Conservation (phyloP, 2,329 filamentous ascomycete species). For the Apiospora sp. region DNA sequence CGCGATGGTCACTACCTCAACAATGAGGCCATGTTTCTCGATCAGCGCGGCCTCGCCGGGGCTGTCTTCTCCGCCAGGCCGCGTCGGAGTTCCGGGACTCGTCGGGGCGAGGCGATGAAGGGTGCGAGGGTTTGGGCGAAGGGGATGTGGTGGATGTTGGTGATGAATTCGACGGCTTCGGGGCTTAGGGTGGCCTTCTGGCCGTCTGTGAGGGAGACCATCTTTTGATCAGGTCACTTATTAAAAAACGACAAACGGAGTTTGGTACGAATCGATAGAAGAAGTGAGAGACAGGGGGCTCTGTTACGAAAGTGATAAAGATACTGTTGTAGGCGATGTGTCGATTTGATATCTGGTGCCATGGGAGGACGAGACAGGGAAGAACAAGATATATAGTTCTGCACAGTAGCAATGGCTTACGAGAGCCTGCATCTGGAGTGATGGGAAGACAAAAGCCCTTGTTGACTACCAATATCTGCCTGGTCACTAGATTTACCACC, state of each 20-base stretch:
- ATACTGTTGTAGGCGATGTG: no score
- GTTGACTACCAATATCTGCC: background rate
- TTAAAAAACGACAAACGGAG: no score
- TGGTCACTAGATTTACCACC: background rate
- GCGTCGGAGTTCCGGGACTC: background rate
- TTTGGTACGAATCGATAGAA: no score
- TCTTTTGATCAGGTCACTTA: background rate
- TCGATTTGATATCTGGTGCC: no score
- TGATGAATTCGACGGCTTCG: slow-evolving; percentile 5
- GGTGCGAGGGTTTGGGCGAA: background rate
- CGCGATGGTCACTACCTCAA: background rate
- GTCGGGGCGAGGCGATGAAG: background rate
- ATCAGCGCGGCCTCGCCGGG: background rate
- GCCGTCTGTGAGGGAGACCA: background rate
- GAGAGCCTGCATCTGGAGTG: background rate
- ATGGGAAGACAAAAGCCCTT: background rate
- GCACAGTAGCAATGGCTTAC: background rate
- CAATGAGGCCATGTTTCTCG: background rate
- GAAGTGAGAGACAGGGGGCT: background rate
- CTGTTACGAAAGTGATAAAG: no score
- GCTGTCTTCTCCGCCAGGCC: background rate
- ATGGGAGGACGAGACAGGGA: no score
- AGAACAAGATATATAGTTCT: background rate
- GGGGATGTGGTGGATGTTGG: background rate
- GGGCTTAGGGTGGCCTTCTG: slow-evolving; percentile 8